Evolutionary conservation across 129 eudicot species (phyloP).

Genomic region (Escallonia herrerae): DNA sequence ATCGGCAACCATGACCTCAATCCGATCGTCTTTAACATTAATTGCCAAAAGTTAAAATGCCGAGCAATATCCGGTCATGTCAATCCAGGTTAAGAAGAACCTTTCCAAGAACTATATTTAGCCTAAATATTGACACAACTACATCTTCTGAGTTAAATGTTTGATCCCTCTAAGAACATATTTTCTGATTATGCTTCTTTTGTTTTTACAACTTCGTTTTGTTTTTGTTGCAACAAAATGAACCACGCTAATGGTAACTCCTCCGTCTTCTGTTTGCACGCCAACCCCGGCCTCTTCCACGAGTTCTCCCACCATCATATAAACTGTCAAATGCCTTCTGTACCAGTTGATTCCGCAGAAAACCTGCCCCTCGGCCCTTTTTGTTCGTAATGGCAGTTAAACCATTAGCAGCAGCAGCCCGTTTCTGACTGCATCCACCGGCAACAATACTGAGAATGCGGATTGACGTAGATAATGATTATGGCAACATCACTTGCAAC

Average conservation of each 20-base stretch:
- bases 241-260: conserved; percentile 13
- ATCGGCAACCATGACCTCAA: no score
- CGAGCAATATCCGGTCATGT: background rate
- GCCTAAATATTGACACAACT: background rate
- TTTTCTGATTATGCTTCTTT: no score
- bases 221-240: background rate
- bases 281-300: conserved; percentile 49
- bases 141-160: no score
- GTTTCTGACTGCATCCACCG: conserved; percentile 33
- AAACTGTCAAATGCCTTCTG: conserved; percentile 52
- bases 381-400: conserved; percentile 29
- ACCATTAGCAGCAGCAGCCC: conserved; percentile 40
- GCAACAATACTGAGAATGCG: background rate
- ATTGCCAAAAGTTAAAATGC: no score
- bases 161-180: no score
- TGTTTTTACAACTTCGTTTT: no score
- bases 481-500: background rate
- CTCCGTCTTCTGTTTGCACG: conserved; percentile 51
- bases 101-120: background rate
- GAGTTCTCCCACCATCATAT: conserved; percentile 28
- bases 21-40: no score
- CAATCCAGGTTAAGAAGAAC: background rate
- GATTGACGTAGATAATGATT: no score
- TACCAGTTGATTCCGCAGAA: conserved; percentile 43
- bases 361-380: conserved; percentile 55